A percentile compares a stretch with the other conserved stretches of the same genome.
phyloP scores from a whole-genome alignment of 805 yeast genomes.

The Phaffomyces thermotolerans region DNA sequence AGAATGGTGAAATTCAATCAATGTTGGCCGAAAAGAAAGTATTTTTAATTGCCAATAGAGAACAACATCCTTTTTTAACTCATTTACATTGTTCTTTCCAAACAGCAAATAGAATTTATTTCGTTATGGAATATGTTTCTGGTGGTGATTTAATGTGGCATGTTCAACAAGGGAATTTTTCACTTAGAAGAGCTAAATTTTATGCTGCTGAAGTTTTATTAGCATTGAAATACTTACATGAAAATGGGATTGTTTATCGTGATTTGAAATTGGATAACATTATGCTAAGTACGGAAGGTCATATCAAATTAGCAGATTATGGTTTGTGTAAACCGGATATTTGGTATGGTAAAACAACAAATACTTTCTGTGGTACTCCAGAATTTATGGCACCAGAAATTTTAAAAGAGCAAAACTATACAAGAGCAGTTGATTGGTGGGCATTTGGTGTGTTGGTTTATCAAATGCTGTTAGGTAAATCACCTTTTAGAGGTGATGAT shows the following conservation, averaged over 20 bases:
- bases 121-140: slow-evolving; percentile 95
- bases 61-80: slow-evolving; percentile 87
- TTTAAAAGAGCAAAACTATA: slow-evolving; percentile 84
- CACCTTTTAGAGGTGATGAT: slow-evolving; percentile 96
- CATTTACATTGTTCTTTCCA: slow-evolving; percentile 94
- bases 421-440: slow-evolving; percentile 99
- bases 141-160: slow-evolving; percentile 99
- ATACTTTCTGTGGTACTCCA: slow-evolving; percentile 98
- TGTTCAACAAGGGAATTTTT: slow-evolving; percentile 85
- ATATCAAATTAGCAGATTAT: slow-evolving; percentile 93
- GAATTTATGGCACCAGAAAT: slow-evolving; percentile 99
- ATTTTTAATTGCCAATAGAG: slow-evolving; percentile 72
- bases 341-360: slow-evolving; percentile 80
- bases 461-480: slow-evolving; percentile 93
- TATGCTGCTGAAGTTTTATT: slow-evolving; percentile 94
- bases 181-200: slow-evolving; percentile 88
- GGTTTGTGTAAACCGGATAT: slow-evolving; percentile 94
- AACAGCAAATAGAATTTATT: slow-evolving; percentile 93
- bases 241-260: slow-evolving; percentile 91
- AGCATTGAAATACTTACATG: slow-evolving; percentile 90
- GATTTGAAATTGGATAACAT: slow-evolving; percentile 95
- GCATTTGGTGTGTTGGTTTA: slow-evolving; percentile 95
- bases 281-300: slow-evolving; percentile 82
- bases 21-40: slow-evolving; percentile 93
- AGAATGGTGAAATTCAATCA: slow-evolving; percentile 93